phyloP scores from a whole-genome alignment of 495 filamentous ascomycete species.

The Cercophora newfieldiana region DNA sequence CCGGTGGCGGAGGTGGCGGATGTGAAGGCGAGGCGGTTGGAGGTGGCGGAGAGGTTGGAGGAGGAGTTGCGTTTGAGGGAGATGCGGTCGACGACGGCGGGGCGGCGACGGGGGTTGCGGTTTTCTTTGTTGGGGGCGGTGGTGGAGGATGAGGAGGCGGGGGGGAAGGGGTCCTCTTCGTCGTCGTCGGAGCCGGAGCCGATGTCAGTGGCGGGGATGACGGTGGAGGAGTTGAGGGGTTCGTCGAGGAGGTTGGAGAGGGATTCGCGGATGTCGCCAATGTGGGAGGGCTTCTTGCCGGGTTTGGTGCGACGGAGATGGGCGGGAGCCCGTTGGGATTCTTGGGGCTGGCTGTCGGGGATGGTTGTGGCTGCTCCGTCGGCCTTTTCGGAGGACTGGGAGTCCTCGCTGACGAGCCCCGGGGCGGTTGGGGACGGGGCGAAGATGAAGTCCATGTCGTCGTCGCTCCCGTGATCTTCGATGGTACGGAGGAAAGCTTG shows the following conservation, averaged over 20 bases:
- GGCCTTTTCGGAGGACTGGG: constrained; percentile 37
- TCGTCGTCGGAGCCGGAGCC: constrained; percentile 45
- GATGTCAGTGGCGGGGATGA: constrained; percentile 40
- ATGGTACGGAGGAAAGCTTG: constrained; percentile 86
- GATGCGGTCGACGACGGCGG: constrained; percentile 70
- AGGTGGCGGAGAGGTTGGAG: constrained; percentile 43
- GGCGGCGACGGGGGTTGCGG: constrained; percentile 37
- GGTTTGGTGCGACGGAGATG: constrained; percentile 65
- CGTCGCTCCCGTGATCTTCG: constrained; percentile 78
- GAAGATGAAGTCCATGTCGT: constrained; percentile 74
- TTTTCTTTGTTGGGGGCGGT: constrained; percentile 43
- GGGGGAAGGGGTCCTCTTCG: constrained; percentile 33
- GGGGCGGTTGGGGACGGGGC: constrained; percentile 43
- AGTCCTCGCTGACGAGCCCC: constrained; percentile 32
- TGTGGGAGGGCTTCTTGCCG: constrained; percentile 61
- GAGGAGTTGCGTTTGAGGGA: constrained; percentile 66
- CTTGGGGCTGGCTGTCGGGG: constrained; percentile 48
- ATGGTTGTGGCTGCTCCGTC: constrained; percentile 32
- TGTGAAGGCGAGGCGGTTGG: constrained; percentile 63
- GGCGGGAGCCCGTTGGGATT: constrained; percentile 37
- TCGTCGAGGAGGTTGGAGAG: constrained; percentile 81
- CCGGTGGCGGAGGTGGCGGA: constrained; percentile 35
- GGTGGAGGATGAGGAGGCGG: constrained; percentile 20
- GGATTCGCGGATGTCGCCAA: constrained; percentile 76
- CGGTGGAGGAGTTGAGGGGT: constrained; percentile 38